Evolutionary conservation across 1,284 basidiomycete genomes (phyloP).

Genomic region (Fomitiporia mediterranea): DNA sequence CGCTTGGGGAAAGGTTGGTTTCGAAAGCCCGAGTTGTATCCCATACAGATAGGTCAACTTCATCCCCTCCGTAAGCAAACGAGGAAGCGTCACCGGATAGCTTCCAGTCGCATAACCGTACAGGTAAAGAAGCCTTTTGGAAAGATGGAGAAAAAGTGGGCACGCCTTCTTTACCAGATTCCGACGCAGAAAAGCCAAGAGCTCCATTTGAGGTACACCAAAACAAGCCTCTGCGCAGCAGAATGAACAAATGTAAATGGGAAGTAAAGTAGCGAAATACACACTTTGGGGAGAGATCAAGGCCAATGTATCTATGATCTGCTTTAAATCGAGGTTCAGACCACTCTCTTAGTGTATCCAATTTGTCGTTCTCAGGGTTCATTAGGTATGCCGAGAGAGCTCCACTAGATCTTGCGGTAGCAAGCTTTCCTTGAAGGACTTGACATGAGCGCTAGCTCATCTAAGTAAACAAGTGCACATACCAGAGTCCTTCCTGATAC

Average conservation of each 20-base stretch:
- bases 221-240: slow-evolving; percentile 10
- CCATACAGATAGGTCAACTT: slow-evolving; percentile 85
- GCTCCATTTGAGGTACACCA: slow-evolving; percentile 21
- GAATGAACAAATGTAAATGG: not conserved
- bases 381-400: slow-evolving; percentile 41
- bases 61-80: slow-evolving; percentile 83
- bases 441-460: slow-evolving; percentile 15
- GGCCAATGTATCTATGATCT: slow-evolving; percentile 55
- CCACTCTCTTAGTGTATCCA: slow-evolving; percentile 45
- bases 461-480: not conserved
- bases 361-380: slow-evolving; percentile 36
- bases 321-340: slow-evolving; percentile 53
- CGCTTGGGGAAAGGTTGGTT: slow-evolving; percentile 10
- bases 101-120: slow-evolving; percentile 62
- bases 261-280: slow-evolving; percentile 18
- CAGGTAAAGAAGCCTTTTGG: slow-evolving; percentile 46
- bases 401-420: slow-evolving; percentile 58
- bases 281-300: slow-evolving; percentile 45
- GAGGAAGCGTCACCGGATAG: slow-evolving; percentile 46
- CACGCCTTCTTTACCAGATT: slow-evolving; percentile 21
- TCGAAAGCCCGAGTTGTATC: slow-evolving; percentile 66
- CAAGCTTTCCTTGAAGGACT: slow-evolving; percentile 46
- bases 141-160: slow-evolving; percentile 27
- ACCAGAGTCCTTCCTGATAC: slow-evolving; percentile 25
- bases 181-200: slow-evolving; percentile 18